Conservation (phyloP, 2,329 filamentous ascomycete genomes). For the Ustulina deusta region DNA sequence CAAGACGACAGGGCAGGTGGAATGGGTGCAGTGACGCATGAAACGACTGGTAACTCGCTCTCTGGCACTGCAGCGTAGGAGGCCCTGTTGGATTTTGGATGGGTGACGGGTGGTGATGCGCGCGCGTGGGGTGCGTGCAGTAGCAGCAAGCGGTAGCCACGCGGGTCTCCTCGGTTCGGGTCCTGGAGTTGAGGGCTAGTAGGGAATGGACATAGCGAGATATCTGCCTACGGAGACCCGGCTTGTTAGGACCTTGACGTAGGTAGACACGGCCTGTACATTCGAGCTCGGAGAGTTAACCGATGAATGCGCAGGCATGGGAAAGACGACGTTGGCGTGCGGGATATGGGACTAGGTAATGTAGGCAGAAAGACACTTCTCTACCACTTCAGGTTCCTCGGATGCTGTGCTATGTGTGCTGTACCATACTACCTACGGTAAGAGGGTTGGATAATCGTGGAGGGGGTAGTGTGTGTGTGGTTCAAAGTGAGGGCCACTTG, state of each 20-base stretch:
- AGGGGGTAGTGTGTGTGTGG: constrained; percentile 1
- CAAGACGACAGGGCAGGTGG: constrained; percentile 31
- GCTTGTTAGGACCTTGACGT: constrained; percentile 4
- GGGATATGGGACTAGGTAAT: constrained; percentile 7
- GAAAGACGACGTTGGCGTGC: constrained; percentile 6
- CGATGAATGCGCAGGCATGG: constrained; percentile 12
- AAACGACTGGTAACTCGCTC: constrained; percentile 17
- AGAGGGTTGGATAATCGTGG: constrained; percentile 2
- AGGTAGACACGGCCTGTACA: not conserved
- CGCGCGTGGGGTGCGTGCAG: constrained; percentile 36
- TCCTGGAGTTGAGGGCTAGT: not conserved
- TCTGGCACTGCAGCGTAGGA: constrained; percentile 2
- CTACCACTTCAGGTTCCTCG: constrained; percentile 5
- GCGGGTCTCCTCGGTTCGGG: not conserved
- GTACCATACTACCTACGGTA: not conserved
- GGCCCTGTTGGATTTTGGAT: not conserved
- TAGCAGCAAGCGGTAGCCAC: constrained; percentile 5
- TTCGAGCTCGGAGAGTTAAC: constrained; percentile 8
- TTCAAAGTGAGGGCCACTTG: constrained; percentile 12
- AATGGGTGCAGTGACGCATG: constrained; percentile 26
- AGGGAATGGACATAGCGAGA: not conserved
- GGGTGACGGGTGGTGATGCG: constrained; percentile 29
- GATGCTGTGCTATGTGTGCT: constrained; percentile 1
- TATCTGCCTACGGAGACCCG: not conserved
- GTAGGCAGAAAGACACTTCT: constrained; percentile 2